Evolutionary conservation across 305 asterid genomes (phyloP).

Genomic region (Fraxinus sp.): DNA sequence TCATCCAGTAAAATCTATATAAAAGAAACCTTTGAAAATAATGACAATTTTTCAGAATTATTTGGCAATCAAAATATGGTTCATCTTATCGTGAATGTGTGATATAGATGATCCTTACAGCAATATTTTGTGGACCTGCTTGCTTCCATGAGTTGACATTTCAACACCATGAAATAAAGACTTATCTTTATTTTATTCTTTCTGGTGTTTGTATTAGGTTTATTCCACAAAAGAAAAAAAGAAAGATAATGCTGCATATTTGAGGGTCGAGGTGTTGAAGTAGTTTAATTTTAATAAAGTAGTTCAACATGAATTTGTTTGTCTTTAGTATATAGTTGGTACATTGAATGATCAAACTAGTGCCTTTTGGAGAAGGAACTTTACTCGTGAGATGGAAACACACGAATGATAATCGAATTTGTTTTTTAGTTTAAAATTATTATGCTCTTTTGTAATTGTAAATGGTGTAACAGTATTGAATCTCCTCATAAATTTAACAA

Average conservation of each 20-base stretch:
- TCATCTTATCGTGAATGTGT: conserved; percentile 19
- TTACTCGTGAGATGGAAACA: not conserved
- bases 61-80: conserved; percentile 20
- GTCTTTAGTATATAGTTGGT: not conserved
- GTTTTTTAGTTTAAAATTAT: not conserved
- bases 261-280: not conserved
- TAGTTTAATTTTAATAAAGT: too few species aligned
- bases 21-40: not conserved
- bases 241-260: not conserved
- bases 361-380: not conserved
- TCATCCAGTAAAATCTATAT: not conserved
- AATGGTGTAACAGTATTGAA: not conserved
- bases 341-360: not conserved
- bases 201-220: not conserved
- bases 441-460: not conserved
- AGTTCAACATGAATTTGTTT: not conserved
- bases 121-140: conserved; percentile 4
- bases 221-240: not conserved
- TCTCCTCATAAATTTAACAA: not conserved
- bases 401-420: not conserved
- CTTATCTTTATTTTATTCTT: not conserved
- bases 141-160: conserved; percentile 1
- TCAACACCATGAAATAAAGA: not conserved
- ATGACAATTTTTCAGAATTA: not conserved
- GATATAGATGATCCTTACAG: conserved; percentile 10